Evolutionary conservation across 148 eudicot species (phyloP).

Genomic region (Limonium bicolor): DNA sequence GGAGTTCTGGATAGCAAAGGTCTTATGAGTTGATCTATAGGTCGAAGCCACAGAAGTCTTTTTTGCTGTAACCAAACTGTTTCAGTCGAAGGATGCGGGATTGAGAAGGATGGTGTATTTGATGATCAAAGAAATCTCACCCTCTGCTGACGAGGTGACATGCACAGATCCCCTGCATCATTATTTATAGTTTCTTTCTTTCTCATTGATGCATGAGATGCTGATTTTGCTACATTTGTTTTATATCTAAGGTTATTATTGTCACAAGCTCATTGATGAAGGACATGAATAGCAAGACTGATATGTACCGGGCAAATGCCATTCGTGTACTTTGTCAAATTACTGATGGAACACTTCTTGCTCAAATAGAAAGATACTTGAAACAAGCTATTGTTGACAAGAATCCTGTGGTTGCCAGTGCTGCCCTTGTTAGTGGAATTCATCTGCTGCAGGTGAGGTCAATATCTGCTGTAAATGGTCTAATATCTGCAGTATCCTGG

Average conservation of each 20-base stretch:
- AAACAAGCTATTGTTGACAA: conserved; percentile 95
- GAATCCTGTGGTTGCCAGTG: conserved; percentile 98
- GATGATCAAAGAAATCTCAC: conserved; percentile 90
- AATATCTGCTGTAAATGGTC: not conserved
- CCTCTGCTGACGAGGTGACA: conserved; percentile 83
- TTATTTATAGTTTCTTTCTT: not conserved
- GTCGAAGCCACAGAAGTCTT: conserved; percentile 90
- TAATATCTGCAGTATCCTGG: conserved; percentile 1
- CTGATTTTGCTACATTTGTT: conserved; percentile 8
- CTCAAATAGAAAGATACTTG: conserved; percentile 96
- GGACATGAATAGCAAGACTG: conserved; percentile 98
- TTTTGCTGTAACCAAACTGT: conserved; percentile 79
- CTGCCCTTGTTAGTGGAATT: conserved; percentile 90
- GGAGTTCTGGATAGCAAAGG: not conserved
- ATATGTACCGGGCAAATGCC: conserved; percentile 94
- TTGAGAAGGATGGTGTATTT: conserved; percentile 90
- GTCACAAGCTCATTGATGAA: conserved; percentile 95
- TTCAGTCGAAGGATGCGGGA: conserved; percentile 70
- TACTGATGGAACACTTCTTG: conserved; percentile 79
- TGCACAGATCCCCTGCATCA: not conserved
- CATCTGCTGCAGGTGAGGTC: conserved; percentile 79
- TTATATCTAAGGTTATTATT: conserved; percentile 52
- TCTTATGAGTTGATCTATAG: conserved; percentile 16
- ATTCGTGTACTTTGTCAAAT: conserved; percentile 90
- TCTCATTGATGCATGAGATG: conserved; percentile 1